Percentiles rank a stretch among this genome's conserved stretches.
Evolutionary conservation across 1,139 yeast species (phyloP).

Genomic region (Sugiyamaella paludigena): DNA sequence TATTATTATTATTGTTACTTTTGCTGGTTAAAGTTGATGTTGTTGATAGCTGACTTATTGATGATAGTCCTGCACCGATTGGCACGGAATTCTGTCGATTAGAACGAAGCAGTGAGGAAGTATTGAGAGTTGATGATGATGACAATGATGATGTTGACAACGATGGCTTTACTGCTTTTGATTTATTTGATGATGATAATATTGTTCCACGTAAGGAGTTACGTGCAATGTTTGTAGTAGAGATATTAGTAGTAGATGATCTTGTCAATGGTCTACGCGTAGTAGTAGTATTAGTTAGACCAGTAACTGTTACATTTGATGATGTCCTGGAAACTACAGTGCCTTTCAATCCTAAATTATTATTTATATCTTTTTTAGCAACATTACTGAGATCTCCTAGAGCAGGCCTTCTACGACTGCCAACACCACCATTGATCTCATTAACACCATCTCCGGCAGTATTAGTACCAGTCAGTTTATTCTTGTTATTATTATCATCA

Average conservation of each 20-base stretch:
- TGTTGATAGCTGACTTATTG: not conserved
- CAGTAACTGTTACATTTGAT: not conserved
- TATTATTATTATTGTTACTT: too few relatives aligned
- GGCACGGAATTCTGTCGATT: too few relatives aligned
- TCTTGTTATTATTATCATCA: not conserved
- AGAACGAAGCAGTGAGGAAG: too few relatives aligned
- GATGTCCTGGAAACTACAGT: conserved; percentile 11
- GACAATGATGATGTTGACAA: conserved; percentile 2
- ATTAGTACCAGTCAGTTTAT: not conserved
- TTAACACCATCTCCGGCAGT: not conserved
- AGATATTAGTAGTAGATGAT: not conserved
- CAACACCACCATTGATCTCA: conserved; percentile 26
- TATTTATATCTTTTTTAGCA: conserved; percentile 18
- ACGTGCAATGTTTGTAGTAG: not conserved
- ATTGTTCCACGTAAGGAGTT: too few relatives aligned
- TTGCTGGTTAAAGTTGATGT: not conserved
- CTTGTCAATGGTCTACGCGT: not conserved
- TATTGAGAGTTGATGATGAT: not conserved
- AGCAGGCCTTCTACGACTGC: conserved; percentile 38
- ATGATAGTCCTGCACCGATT: too few relatives aligned
- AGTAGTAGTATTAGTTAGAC: not conserved
- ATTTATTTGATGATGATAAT: not conserved
- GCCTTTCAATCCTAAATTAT: conserved; percentile 1
- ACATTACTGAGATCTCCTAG: conserved; percentile 37
- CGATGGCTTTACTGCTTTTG: not conserved